Evolutionary conservation across 192 early-diverging fungal species (phyloP).

Genomic region (Physocladia obscura): DNA sequence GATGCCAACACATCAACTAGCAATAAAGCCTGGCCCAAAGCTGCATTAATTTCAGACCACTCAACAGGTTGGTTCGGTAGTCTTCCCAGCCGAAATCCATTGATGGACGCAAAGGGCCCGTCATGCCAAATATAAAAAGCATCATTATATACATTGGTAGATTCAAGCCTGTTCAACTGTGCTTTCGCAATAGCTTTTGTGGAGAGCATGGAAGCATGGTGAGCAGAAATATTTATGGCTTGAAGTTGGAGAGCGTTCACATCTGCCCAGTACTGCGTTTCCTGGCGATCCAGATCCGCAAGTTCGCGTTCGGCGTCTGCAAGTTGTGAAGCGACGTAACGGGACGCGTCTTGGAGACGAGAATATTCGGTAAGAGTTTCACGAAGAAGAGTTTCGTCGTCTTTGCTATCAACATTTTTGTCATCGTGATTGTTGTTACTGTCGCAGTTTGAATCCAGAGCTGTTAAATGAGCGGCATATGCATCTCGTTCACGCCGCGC

Average conservation of each 20-base stretch:
- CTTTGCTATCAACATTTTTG: not conserved
- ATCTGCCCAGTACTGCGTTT: constrained; percentile 60
- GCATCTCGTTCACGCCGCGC: constrained; percentile 71
- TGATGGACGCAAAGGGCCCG: constrained; percentile 88
- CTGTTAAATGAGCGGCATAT: constrained; percentile 64
- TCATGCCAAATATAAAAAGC: constrained; percentile 85
- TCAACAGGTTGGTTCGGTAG: constrained; percentile 75
- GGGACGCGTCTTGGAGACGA: not conserved
- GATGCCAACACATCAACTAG: constrained; percentile 84
- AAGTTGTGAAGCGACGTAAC: not conserved
- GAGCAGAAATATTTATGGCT: constrained; percentile 65
- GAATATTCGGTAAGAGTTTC: constrained; percentile 7
- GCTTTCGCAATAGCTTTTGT: constrained; percentile 73
- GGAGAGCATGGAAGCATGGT: constrained; percentile 76
- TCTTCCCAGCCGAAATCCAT: constrained; percentile 87
- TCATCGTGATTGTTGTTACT: not conserved
- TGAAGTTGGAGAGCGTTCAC: constrained; percentile 71
- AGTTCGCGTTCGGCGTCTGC: constrained; percentile 41
- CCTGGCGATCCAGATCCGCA: constrained; percentile 56
- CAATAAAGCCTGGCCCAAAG: constrained; percentile 85
- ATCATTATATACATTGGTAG: constrained; percentile 94
- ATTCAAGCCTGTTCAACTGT: constrained; percentile 81
- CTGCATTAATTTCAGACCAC: constrained; percentile 96
- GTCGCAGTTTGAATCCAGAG: not conserved
- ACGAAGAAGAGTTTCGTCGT: not conserved